Evolutionary conservation across 305 asterid genomes (phyloP).

Genomic region (Rubia balearica): DNA sequence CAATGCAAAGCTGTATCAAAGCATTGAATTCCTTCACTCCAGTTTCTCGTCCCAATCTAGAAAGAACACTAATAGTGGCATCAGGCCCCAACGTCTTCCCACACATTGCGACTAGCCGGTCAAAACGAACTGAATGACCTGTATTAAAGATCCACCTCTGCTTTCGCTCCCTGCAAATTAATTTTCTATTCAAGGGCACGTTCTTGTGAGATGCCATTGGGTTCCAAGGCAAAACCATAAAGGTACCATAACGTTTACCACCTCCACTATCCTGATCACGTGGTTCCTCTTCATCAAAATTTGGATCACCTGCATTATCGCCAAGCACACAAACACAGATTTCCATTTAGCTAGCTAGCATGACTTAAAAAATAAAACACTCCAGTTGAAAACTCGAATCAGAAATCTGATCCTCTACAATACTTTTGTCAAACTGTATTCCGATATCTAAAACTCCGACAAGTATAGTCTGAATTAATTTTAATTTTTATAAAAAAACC

Average conservation of each 20-base stretch:
- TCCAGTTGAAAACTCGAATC: not conserved
- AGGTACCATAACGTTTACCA: slow-evolving; percentile 8
- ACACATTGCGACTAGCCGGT: slow-evolving; percentile 37
- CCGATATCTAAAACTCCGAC: not conserved
- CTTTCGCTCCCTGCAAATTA: slow-evolving; percentile 50
- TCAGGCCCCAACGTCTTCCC: slow-evolving; percentile 55
- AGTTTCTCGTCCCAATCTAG: slow-evolving; percentile 50
- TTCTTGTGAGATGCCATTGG: slow-evolving; percentile 20
- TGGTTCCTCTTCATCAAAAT: slow-evolving; percentile 34
- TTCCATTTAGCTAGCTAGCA: not conserved
- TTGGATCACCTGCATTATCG: slow-evolving; percentile 39
- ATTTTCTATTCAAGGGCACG: slow-evolving; percentile 41
- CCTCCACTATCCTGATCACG: slow-evolving; percentile 10
- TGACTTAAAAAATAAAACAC: not conserved
- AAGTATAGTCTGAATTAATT: no score
- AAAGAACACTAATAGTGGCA: slow-evolving; percentile 40
- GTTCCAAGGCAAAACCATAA: slow-evolving; percentile 40
- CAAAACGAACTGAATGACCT: slow-evolving; percentile 28
- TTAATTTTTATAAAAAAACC: not conserved
- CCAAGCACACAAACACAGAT: slow-evolving; percentile 7
- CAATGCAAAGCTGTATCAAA: slow-evolving; percentile 43
- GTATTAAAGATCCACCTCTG: slow-evolving; percentile 40
- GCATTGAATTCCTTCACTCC: slow-evolving; percentile 56
- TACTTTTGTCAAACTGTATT: not conserved
- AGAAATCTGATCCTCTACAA: not conserved